phyloP scores from a whole-genome alignment of 257 asterid species.

The Forsythia viridissima region DNA sequence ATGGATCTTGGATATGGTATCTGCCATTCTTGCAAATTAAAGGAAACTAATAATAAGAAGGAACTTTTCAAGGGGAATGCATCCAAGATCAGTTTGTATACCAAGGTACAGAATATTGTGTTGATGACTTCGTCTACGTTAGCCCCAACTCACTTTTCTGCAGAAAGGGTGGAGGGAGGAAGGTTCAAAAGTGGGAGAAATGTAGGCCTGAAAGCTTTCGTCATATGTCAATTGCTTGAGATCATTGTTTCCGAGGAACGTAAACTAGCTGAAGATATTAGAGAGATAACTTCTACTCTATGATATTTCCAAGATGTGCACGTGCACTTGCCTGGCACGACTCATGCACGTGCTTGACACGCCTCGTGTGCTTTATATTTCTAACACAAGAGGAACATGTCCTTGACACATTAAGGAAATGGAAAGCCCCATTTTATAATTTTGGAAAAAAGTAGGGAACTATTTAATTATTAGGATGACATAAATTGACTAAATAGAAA shows the following conservation, averaged over 20 bases:
- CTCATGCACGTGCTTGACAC: too few relatives aligned
- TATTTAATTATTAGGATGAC: too few relatives aligned
- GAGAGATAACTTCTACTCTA: conserved; percentile 56
- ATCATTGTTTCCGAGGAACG: conserved; percentile 45
- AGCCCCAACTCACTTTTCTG: conserved; percentile 57
- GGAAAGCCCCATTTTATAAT: conserved; percentile 29
- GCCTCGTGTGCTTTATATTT: too few relatives aligned
- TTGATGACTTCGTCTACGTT: conserved; percentile 72
- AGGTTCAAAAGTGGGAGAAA: conserved; percentile 79
- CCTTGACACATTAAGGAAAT: too few relatives aligned
- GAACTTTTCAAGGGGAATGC: conserved; percentile 46
- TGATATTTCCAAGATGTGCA: too few relatives aligned
- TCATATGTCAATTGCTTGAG: conserved; percentile 73
- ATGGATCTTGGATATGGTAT: conserved; percentile 82
- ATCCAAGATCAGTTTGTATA: conserved; percentile 52
- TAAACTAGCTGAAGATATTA: conserved; percentile 50
- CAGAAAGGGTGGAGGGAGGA: conserved; percentile 54
- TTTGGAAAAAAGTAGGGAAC: too few relatives aligned
- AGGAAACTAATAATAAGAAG: conserved; percentile 37
- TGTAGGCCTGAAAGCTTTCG: conserved; percentile 81
- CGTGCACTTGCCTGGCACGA: too few relatives aligned
- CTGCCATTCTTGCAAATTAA: conserved; percentile 65
- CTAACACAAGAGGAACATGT: too few relatives aligned
- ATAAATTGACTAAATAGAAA: too few relatives aligned
- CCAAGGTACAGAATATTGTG: conserved; percentile 57